Percentiles rank a stretch among this genome's conserved stretches.
Evolutionary conservation across 2,329 filamentous ascomycete species (phyloP).

Genomic region (Phialophora chinensis): DNA sequence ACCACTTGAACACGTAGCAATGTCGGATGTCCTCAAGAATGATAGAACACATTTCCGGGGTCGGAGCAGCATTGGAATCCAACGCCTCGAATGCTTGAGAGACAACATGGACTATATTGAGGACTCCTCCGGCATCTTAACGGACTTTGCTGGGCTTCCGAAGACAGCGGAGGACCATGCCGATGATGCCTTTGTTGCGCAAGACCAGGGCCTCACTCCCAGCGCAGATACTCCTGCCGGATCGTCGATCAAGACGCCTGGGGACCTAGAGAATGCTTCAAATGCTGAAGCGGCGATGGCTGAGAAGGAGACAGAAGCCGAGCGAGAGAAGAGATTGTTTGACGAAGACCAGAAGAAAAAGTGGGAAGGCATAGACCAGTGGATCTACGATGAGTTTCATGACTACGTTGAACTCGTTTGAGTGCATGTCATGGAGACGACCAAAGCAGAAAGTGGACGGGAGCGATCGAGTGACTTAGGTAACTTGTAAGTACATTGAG

Average conservation of each 20-base stretch:
- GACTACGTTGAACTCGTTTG: slow-evolving; percentile 49
- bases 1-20: slow-evolving; percentile 29
- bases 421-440: slow-evolving; percentile 7
- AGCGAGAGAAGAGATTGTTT: slow-evolving; percentile 26
- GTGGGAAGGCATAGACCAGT: slow-evolving; percentile 49
- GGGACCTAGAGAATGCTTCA: background rate
- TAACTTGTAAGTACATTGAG: background rate
- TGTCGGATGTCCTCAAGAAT: slow-evolving; percentile 30
- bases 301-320: slow-evolving; percentile 21
- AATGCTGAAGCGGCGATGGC: background rate
- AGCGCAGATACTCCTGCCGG: background rate
- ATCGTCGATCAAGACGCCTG: slow-evolving; percentile 10
- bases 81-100: background rate
- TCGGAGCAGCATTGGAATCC: slow-evolving; percentile 16
- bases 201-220: background rate
- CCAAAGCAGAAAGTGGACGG: background rate
- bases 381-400: slow-evolving; percentile 49
- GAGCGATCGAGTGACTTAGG: background rate
- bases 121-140: background rate
- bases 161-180: background rate
- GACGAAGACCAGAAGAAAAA: slow-evolving; percentile 37
- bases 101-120: slow-evolving; percentile 6
- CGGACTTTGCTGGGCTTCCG: background rate
- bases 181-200: background rate
- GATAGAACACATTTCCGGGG: slow-evolving; percentile 7